A percentile compares a stretch with the other conserved stretches of the same genome.
Conservation (phyloP, 441 rosid genomes). For the Mallotus repandus region DNA sequence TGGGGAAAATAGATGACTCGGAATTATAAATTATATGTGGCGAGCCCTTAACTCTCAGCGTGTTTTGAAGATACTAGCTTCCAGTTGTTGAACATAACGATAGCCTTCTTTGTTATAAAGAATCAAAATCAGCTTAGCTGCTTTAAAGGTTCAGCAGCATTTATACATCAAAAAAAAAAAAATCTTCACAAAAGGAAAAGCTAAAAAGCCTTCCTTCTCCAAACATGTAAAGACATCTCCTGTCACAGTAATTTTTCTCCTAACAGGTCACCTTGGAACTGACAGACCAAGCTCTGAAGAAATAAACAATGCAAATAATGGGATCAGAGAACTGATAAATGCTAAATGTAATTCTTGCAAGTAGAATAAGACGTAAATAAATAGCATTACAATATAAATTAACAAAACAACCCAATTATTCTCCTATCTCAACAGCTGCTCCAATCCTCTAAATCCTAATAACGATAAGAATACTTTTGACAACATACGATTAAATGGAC, state of each 20-base stretch:
- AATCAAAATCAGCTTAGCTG: constrained; percentile 21
- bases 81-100: constrained; percentile 8
- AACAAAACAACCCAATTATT: background rate
- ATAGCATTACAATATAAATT: background rate
- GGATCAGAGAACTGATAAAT: constrained; percentile 12
- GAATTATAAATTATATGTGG: background rate
- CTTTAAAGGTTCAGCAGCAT: constrained; percentile 26
- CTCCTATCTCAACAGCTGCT: background rate
- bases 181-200: constrained; percentile 21
- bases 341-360: background rate
- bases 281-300: constrained; percentile 71
- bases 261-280: constrained; percentile 76
- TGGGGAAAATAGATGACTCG: background rate
- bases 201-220: constrained; percentile 25
- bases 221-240: constrained; percentile 28
- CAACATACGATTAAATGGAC: background rate
- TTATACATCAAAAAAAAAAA: constrained; percentile 5
- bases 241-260: constrained; percentile 27
- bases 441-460: background rate
- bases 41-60: too few relatives aligned
- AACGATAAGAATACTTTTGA: background rate
- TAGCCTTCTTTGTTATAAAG: background rate
- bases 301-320: constrained; percentile 25
- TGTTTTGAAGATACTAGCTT: background rate
- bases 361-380: constrained; percentile 2